Evolutionary conservation across 768 basidiomycete genomes (phyloP).

Genomic region (Thelephora ganbajun): DNA sequence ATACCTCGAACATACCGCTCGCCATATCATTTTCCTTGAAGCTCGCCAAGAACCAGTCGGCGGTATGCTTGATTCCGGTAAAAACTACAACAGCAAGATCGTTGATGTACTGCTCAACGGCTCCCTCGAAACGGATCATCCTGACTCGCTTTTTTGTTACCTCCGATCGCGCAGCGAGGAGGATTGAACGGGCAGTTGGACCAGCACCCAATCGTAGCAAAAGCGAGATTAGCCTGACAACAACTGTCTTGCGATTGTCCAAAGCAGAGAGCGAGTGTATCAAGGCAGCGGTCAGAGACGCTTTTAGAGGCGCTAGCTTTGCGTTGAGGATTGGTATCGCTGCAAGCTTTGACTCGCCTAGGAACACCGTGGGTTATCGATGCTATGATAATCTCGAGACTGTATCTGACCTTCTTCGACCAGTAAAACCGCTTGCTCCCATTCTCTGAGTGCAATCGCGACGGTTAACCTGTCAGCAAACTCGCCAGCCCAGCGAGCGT

Average conservation of each 20-base stretch:
- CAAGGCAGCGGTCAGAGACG: conserved; percentile 54
- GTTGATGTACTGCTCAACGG: conserved; percentile 72
- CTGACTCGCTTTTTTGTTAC: conserved; percentile 69
- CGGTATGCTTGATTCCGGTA: conserved; percentile 91
- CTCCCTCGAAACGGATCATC: conserved; percentile 82
- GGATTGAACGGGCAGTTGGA: conserved; percentile 67
- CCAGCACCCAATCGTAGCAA: conserved; percentile 65
- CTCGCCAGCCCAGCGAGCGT: conserved; percentile 78
- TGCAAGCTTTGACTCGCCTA: conserved; percentile 50
- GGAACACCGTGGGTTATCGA: not conserved
- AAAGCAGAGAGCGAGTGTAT: conserved; percentile 62
- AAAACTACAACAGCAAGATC: conserved; percentile 85
- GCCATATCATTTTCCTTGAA: conserved; percentile 94
- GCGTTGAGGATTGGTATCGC: conserved; percentile 36
- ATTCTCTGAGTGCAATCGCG: conserved; percentile 77
- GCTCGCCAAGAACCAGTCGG: conserved; percentile 93
- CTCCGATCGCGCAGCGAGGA: conserved; percentile 64
- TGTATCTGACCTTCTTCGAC: conserved; percentile 59
- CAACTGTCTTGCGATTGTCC: conserved; percentile 62
- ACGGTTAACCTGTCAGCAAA: conserved; percentile 89
- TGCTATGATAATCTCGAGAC: not conserved
- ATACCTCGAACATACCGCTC: conserved; percentile 46
- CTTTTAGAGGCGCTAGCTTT: conserved; percentile 54
- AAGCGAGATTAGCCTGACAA: conserved; percentile 57
- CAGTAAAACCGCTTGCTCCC: conserved; percentile 74